Conservation (phyloP, 768 basidiomycete genomes). For the Leccinum arenicola region DNA sequence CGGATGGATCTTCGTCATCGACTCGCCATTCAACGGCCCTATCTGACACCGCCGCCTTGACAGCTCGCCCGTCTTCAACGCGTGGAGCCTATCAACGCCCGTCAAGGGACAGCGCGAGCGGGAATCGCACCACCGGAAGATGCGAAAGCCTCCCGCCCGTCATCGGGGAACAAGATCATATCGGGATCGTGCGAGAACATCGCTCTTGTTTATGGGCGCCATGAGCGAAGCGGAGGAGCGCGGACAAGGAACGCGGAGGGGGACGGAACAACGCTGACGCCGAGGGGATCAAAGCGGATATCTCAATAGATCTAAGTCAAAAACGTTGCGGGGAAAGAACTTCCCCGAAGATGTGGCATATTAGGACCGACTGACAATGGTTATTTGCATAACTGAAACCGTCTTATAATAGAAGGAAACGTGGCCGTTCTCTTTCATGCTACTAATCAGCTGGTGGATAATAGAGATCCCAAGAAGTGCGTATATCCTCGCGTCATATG, state of each 20-base stretch:
- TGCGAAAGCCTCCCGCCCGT: slow-evolving; percentile 3
- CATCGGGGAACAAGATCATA: slow-evolving; percentile 6
- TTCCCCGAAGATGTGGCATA: neutral
- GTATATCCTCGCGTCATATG: neutral
- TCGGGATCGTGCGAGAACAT: slow-evolving; percentile 11
- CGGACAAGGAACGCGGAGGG: neutral
- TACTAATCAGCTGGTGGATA: neutral
- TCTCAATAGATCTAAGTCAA: slow-evolving; percentile 5
- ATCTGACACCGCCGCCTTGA: neutral
- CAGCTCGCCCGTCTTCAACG: slow-evolving; percentile 8
- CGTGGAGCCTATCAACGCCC: slow-evolving; percentile 5
- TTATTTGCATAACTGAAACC: neutral
- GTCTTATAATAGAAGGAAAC: neutral
- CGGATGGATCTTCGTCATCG: neutral
- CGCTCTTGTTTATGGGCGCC: slow-evolving; percentile 4
- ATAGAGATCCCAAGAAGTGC: neutral
- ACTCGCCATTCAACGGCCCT: neutral
- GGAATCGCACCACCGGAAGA: slow-evolving; percentile 13
- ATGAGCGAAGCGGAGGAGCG: slow-evolving; percentile 1
- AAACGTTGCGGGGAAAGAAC: neutral
- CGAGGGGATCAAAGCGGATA: slow-evolving; percentile 2
- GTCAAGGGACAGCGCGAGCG: slow-evolving; percentile 9
- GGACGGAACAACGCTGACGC: too few species aligned
- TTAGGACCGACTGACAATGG: neutral
- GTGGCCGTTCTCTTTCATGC: neutral